These are phyloP conservation scores for Acacia confusa DNA, from an alignment of 306 rosid species.

Conservation along the genomic window DNA sequence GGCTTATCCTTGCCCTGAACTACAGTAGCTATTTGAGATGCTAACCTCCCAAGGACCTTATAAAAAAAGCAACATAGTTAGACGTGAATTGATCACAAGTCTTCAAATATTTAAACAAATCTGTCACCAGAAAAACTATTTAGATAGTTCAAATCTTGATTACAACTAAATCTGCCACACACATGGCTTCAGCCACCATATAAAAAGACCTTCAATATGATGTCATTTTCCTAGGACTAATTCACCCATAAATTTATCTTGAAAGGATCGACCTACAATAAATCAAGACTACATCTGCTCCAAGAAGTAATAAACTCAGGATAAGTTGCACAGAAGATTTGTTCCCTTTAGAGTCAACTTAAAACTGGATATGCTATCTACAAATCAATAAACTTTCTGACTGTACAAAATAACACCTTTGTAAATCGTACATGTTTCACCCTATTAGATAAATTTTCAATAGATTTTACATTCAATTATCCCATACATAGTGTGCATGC, in stretches of 20 bases:
- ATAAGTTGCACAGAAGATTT: conserved; percentile 5
- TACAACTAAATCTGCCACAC: neutral
- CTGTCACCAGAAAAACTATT: too few relatives aligned
- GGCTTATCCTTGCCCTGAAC: conserved; percentile 95
- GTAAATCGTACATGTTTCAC: neutral
- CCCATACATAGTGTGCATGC: conserved; percentile 10
- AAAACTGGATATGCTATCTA: conserved; percentile 11
- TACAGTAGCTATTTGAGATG: conserved; percentile 94
- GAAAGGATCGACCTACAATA: neutral
- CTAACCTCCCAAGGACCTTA: conserved; percentile 93
- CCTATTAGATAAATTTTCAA: neutral
- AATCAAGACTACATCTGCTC: conserved; percentile 1
- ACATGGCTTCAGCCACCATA: conserved; percentile 4
- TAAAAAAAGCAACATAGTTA: neutral
- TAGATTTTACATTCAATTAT: neutral
- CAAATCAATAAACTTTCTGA: conserved; percentile 1
- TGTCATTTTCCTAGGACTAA: conserved; percentile 11
- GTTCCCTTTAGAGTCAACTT: conserved; percentile 3
- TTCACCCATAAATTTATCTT: conserved; percentile 10
- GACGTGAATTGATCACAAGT: conserved; percentile 15
- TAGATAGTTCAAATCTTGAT: conserved; percentile 2
- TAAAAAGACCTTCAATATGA: neutral
- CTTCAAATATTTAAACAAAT: conserved; percentile 19
- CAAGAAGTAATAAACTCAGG: neutral
- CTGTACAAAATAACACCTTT: neutral